Evolutionary conservation across 805 yeast genomes (phyloP).

Genomic region (Wickerhamomyces rabaulensis): DNA sequence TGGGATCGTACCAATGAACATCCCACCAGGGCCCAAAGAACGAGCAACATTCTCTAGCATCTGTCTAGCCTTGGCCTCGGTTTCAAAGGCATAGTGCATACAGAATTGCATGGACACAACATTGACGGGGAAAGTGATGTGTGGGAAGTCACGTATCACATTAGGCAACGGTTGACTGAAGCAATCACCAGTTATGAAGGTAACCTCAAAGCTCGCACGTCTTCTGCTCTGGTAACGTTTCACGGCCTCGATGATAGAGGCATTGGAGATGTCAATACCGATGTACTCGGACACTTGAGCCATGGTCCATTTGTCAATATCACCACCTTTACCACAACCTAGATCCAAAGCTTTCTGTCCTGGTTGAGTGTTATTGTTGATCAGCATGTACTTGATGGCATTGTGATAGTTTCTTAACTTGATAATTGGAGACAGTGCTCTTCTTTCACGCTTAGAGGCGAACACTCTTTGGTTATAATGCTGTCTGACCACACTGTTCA

Average conservation of each 20-base stretch:
- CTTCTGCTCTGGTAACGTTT: slow-evolving; percentile 57
- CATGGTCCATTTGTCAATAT: slow-evolving; percentile 80
- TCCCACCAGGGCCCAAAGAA: slow-evolving; percentile 76
- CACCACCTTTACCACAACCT: slow-evolving; percentile 99
- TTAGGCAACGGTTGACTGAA: slow-evolving; percentile 67
- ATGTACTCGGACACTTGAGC: slow-evolving; percentile 70
- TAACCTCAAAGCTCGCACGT: slow-evolving; percentile 61
- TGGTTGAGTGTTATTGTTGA: slow-evolving; percentile 58
- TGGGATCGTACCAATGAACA: slow-evolving; percentile 91
- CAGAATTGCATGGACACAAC: slow-evolving; percentile 88
- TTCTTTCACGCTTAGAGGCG: slow-evolving; percentile 52
- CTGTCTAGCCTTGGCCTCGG: slow-evolving; percentile 71
- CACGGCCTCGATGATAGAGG: slow-evolving; percentile 79
- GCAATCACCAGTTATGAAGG: slow-evolving; percentile 90
- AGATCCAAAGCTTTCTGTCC: slow-evolving; percentile 68
- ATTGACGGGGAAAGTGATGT: slow-evolving; percentile 74
- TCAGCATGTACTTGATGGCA: slow-evolving; percentile 80
- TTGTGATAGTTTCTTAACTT: slow-evolving; percentile 87
- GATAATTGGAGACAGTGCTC: slow-evolving; percentile 79
- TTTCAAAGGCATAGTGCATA: slow-evolving; percentile 89
- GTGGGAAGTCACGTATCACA: slow-evolving; percentile 62
- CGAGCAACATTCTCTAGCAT: slow-evolving; percentile 71
- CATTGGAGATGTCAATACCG: slow-evolving; percentile 90
- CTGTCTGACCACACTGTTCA: slow-evolving; percentile 64
- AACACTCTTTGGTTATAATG: slow-evolving; percentile 86